These are phyloP conservation scores for Cajanus cajan DNA, from an alignment of 306 rosid genomes.

Conservation along the genomic window DNA sequence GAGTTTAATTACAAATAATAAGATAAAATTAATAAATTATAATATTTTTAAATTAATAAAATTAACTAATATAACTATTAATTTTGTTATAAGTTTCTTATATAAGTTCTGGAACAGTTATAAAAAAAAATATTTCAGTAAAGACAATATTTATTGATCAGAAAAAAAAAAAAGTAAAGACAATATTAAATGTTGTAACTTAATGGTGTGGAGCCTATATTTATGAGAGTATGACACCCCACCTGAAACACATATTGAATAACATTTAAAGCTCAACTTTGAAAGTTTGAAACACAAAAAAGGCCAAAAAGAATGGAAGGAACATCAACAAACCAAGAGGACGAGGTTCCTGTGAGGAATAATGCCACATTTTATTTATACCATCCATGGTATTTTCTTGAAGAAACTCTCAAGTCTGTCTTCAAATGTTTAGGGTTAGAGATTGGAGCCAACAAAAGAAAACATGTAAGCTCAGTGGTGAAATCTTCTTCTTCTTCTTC, in stretches of 20 bases:
- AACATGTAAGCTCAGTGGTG: neutral
- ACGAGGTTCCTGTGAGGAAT: neutral
- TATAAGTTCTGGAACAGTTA: too few species aligned
- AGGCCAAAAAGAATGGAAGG: constrained; percentile 20
- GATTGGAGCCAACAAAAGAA: neutral
- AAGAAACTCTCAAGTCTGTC: constrained; percentile 19
- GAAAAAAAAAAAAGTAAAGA: too few species aligned
- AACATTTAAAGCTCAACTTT: neutral
- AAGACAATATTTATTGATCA: too few species aligned
- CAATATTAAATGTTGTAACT: too few species aligned
- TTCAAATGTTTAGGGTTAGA: constrained; percentile 39
- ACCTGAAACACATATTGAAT: neutral
- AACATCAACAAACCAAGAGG: neutral
- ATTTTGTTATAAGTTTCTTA: too few species aligned
- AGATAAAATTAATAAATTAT: too few species aligned
- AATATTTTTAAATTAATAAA: too few species aligned
- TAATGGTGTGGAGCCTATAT: neutral
- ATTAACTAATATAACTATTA: too few species aligned
- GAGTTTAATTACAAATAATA: too few species aligned
- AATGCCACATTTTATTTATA: neutral
- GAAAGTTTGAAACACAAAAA: neutral
- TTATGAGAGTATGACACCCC: neutral
- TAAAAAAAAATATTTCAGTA: too few species aligned
- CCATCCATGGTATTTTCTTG: constrained; percentile 28
- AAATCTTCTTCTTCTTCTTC: neutral